These are phyloP conservation scores for Pyrenophora seminiperda DNA, from an alignment of 2,329 filamentous ascomycete species.

Conservation along the genomic window DNA sequence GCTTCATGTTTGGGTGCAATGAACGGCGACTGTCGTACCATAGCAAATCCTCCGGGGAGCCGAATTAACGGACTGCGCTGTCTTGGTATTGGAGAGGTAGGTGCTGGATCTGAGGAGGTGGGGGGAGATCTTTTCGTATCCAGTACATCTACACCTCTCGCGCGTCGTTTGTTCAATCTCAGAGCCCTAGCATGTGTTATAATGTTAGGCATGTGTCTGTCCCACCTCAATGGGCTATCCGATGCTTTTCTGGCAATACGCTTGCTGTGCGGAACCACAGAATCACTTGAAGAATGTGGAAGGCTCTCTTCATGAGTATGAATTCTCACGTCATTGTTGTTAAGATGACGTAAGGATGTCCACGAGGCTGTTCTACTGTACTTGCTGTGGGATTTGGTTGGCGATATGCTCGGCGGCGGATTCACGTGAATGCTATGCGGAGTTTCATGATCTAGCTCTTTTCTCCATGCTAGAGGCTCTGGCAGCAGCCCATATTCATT, in stretches of 20 bases:
- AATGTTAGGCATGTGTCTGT: background rate
- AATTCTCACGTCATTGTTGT: background rate
- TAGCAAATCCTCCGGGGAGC: conserved; percentile 30
- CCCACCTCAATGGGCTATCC: too few species aligned
- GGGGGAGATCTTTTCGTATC: background rate
- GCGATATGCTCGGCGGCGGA: background rate
- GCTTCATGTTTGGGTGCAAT: conserved; percentile 10
- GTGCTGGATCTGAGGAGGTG: background rate
- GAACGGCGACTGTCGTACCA: conserved; percentile 26
- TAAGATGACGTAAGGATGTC: conserved; percentile 22
- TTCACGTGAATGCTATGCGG: conserved; percentile 4
- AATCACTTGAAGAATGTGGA: background rate
- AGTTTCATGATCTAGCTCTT: background rate
- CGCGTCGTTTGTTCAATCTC: background rate
- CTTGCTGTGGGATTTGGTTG: conserved; percentile 7
- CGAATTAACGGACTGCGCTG: conserved; percentile 23
- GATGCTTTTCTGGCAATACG: background rate
- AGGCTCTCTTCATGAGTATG: background rate
- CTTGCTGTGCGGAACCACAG: background rate
- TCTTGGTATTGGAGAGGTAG: background rate
- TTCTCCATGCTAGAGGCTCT: conserved; percentile 31
- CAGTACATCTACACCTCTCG: background rate
- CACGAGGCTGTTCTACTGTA: conserved; percentile 22
- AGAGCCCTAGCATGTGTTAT: background rate
- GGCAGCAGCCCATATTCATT: background rate